Evolutionary conservation across 345 rosid genomes (phyloP).

Genomic region (Toxicodendron radicans): DNA sequence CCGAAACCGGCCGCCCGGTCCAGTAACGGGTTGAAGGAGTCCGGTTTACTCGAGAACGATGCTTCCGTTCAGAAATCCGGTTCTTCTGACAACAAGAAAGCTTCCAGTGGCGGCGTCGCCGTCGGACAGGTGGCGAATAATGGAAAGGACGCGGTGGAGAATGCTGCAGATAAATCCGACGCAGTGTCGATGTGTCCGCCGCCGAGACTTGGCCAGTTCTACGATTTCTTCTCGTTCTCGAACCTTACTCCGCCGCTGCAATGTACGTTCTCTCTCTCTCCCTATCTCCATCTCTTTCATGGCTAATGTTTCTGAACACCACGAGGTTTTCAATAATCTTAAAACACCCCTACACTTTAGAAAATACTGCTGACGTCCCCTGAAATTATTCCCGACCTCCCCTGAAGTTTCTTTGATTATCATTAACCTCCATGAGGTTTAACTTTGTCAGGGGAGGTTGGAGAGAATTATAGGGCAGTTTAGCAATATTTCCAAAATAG

Average conservation of each 20-base stretch:
- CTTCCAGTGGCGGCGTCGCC: not conserved
- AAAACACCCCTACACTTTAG: no score
- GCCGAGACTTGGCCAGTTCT: conserved; percentile 80
- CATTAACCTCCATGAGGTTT: no score
- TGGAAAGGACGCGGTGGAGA: conserved; percentile 29
- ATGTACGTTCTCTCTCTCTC: conserved; percentile 39
- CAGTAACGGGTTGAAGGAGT: conserved; percentile 12
- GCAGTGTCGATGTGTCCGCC: conserved; percentile 72
- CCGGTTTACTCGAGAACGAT: conserved; percentile 31
- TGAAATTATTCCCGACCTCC: no score
- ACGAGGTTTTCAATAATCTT: no score
- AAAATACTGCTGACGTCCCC: no score
- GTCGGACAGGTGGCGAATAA: conserved; percentile 18
- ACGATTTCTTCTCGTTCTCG: conserved; percentile 89
- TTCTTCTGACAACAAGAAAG: conserved; percentile 7
- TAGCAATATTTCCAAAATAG: no score
- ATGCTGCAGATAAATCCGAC: conserved; percentile 40
- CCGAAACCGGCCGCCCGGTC: conserved; percentile 47
- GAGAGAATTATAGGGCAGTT: no score
- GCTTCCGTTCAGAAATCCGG: conserved; percentile 9
- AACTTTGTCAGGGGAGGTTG: no score
- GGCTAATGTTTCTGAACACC: no score
- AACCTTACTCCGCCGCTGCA: conserved; percentile 83
- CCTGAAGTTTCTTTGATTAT: no score
- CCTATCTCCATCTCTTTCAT: no score